phyloP scores from a whole-genome alignment of 805 yeast species.

The Schwanniomyces yamadae region DNA sequence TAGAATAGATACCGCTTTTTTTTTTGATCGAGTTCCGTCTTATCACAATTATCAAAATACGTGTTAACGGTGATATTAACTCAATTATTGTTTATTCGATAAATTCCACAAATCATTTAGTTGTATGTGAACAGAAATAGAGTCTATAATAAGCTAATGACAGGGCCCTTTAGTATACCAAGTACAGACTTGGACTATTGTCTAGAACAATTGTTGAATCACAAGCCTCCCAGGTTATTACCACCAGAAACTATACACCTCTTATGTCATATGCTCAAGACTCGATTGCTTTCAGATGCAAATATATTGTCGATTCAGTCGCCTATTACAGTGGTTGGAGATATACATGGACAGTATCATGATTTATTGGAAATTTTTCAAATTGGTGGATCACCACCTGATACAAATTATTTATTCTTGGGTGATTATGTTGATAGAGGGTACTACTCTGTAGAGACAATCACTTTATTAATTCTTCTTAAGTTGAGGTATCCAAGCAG shows the following conservation, averaged over 20 bases:
- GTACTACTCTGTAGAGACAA: conserved; percentile 89
- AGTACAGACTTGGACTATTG: conserved; percentile 42
- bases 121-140: too few relatives aligned
- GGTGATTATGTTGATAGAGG: conserved; percentile 98
- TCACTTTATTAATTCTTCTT: conserved; percentile 73
- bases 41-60: neutral
- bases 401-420: conserved; percentile 86
- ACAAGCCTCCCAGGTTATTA: conserved; percentile 41
- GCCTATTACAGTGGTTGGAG: conserved; percentile 96
- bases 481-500: conserved; percentile 87
- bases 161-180: conserved; percentile 31
- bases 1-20: too few relatives aligned
- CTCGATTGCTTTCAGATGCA: conserved; percentile 72
- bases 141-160: conserved; percentile 25
- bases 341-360: conserved; percentile 96
- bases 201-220: conserved; percentile 39
- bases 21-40: neutral
- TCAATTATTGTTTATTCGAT: too few relatives aligned
- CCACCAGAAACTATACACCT: conserved; percentile 42
- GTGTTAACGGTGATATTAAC: neutral
- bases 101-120: too few relatives aligned
- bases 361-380: conserved; percentile 89
- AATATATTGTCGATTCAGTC: conserved; percentile 81
- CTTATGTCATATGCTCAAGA: conserved; percentile 75
- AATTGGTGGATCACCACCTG: conserved; percentile 91